These are phyloP conservation scores for Pseudocercospora crystallina DNA, from an alignment of 2,329 filamentous ascomycete species.

Conservation along the genomic window DNA sequence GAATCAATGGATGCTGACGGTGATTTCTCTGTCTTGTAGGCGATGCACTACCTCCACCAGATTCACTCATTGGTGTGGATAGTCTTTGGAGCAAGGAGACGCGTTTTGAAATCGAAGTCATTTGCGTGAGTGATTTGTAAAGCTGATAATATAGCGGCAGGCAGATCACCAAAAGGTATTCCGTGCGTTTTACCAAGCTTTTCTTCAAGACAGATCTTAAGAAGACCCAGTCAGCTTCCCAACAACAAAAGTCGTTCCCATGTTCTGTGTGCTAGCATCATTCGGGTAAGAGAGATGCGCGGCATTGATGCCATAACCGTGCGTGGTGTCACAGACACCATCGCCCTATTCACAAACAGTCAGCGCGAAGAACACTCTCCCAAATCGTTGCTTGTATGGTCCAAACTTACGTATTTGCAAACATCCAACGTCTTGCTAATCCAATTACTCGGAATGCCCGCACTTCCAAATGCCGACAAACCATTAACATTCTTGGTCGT, in stretches of 20 bases:
- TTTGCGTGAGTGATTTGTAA: constrained; percentile 13
- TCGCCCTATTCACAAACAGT: constrained; percentile 29
- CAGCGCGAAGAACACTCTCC: no score
- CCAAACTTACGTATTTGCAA: constrained; percentile 24
- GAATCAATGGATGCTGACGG: no score
- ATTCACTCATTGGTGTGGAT: constrained; percentile 21
- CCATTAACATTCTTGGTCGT: constrained; percentile 37
- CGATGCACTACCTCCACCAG: constrained; percentile 11
- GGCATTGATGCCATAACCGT: constrained; percentile 33
- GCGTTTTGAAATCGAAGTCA: constrained; percentile 18
- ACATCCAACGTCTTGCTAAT: constrained; percentile 39
- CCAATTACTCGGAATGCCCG: constrained; percentile 36
- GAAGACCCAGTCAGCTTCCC: constrained; percentile 11
- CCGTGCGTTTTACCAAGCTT: no score
- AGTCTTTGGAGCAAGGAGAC: constrained; percentile 21
- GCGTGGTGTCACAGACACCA: constrained; percentile 38
- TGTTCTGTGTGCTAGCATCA: constrained; percentile 31
- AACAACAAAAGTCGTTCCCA: constrained; percentile 32
- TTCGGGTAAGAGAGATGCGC: constrained; percentile 33
- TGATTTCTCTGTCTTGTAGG: no score
- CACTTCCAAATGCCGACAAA: constrained; percentile 9
- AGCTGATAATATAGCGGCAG: no score
- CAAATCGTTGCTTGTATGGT: no score
- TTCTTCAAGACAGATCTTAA: no score
- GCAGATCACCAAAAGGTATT: no score